Base-by-base conservation (phyloP, 768 basidiomycete genomes). In the Tricholoma furcatifolium region DNA sequence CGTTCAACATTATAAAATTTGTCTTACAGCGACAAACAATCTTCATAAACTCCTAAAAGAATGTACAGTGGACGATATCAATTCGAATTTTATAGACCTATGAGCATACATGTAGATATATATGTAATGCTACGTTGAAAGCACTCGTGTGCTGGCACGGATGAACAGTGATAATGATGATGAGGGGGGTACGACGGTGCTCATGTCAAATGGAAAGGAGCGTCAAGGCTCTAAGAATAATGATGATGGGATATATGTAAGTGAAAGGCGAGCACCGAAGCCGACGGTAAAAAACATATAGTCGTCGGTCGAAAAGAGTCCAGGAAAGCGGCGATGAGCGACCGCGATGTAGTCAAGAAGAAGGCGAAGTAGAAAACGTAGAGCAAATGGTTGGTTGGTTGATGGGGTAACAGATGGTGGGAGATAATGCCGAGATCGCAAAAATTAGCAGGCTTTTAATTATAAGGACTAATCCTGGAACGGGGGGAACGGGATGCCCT, bases 161-260 rank as follows among this genome's bases (percentile, higher is more conserved):
- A 27, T 27, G 27, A 27, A 27, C 27, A 27, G 7, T 27, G 27
- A 27, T 27, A 27, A 3, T 3, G 7, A 27, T 27, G 27, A 27
- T 27, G 27, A 27, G 7, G 48, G 39, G 74, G 75, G 53, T 79
- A 75, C 78, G 78, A 81, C 81, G 74, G 71, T 78, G 72, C 76
- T 79, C 75, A 71, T 70, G 57, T 63, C 76, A 75, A 81, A 67
- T 78, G 77, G 65, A 62, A 58, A 59, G 67, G 73, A 55, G 44
- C 40, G 17, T 21, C 51, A 27, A 27, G 20, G 36, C 42, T 44
- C 36, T 6, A 64, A 53, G 23, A 51, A 51, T 65, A 68, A 58
- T 67, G 64, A 59, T 64, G 62, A 43, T 59, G 62, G 53, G 58
- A 41, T 36, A 54, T 59, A 42, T 34, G 56, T 59, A 34, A 58